Percentiles rank a stretch among this genome's conserved stretches.
These are phyloP conservation scores for Eimeria falciformis DNA, from an alignment of 169 alveolate genomes.

Conservation along the genomic window DNA sequence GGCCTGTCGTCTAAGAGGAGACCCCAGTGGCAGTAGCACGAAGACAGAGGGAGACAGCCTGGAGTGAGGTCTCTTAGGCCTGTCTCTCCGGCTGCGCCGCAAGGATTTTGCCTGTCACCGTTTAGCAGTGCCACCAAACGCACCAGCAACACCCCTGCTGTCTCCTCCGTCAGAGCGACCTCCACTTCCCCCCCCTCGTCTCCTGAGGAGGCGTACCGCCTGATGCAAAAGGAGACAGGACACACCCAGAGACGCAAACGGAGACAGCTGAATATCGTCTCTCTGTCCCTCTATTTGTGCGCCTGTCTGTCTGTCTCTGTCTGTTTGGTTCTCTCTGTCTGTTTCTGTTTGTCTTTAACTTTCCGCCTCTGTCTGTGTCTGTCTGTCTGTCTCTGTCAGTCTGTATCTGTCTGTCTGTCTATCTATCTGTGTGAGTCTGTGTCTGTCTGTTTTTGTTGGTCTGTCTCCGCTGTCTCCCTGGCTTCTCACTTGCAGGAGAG, in stretches of 20 bases:
- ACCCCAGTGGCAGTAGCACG: constrained; percentile 64
- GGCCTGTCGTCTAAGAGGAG: constrained; percentile 17
- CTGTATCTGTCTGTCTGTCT: too few relatives aligned
- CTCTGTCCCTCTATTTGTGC: too few relatives aligned
- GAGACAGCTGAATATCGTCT: too few relatives aligned
- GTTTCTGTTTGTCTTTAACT: too few relatives aligned
- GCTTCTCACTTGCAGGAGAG: constrained; percentile 17
- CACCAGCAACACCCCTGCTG: constrained; percentile 39
- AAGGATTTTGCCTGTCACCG: background rate
- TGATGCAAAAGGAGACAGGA: constrained; percentile 11
- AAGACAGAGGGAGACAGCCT: background rate
- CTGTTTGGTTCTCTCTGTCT: too few relatives aligned
- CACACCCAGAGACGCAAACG: background rate
- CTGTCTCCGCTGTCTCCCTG: too few relatives aligned
- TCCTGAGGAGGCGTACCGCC: constrained; percentile 44
- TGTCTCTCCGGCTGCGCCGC: background rate
- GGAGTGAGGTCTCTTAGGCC: background rate
- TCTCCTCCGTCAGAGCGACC: background rate
- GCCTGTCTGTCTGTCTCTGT: too few relatives aligned
- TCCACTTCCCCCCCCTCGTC: constrained; percentile 45
- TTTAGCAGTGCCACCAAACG: constrained; percentile 52
- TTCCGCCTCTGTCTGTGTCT: too few relatives aligned
- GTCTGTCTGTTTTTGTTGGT: too few relatives aligned
- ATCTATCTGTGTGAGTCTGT: too few relatives aligned
- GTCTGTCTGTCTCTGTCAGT: too few relatives aligned